phyloP scores from a whole-genome alignment of 495 filamentous ascomycete genomes.

The Bombardia bombarda region DNA sequence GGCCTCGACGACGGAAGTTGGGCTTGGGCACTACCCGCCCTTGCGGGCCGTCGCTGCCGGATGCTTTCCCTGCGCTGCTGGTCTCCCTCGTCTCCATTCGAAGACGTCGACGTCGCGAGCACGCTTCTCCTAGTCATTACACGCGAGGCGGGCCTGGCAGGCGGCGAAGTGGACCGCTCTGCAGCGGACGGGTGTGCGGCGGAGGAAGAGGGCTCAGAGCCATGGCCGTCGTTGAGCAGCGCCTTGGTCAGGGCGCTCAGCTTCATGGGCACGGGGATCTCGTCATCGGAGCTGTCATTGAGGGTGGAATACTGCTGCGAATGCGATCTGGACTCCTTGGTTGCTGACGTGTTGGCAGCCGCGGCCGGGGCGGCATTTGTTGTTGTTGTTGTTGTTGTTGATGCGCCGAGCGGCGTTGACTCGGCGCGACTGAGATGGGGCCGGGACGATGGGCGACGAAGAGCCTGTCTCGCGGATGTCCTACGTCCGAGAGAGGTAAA shows the following conservation, averaged over 20 bases:
- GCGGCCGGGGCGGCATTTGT: constrained; percentile 9
- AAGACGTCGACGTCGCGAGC: constrained; percentile 21
- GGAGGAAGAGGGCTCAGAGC: constrained; percentile 6
- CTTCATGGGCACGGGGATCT: constrained; percentile 62
- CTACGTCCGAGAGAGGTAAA: constrained; percentile 29
- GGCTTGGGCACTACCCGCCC: constrained; percentile 30
- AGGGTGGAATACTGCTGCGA: constrained; percentile 19
- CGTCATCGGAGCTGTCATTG: constrained; percentile 70
- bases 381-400: too few species aligned
- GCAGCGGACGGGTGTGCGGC: constrained; percentile 24
- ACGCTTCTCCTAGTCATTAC: constrained; percentile 40
- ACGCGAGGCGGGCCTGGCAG: constrained; percentile 42
- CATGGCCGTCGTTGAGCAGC: constrained; percentile 60
- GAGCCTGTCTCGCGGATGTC: constrained; percentile 34
- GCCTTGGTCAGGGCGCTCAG: constrained; percentile 75
- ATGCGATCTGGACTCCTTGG: constrained; percentile 15
- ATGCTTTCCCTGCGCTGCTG: constrained; percentile 4
- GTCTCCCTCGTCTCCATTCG: constrained; percentile 16
- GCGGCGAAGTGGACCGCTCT: constrained; percentile 47
- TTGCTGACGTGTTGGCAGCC: constrained; percentile 2
- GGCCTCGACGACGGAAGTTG: constrained; percentile 27
- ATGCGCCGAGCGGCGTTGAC: constrained; percentile 32
- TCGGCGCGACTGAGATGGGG: constrained; percentile 27
- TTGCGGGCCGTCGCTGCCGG: constrained; percentile 22
- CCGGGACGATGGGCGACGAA: constrained; percentile 27